Base-by-base conservation (phyloP, 257 asterid genomes). In the Solanum tarijense region DNA sequence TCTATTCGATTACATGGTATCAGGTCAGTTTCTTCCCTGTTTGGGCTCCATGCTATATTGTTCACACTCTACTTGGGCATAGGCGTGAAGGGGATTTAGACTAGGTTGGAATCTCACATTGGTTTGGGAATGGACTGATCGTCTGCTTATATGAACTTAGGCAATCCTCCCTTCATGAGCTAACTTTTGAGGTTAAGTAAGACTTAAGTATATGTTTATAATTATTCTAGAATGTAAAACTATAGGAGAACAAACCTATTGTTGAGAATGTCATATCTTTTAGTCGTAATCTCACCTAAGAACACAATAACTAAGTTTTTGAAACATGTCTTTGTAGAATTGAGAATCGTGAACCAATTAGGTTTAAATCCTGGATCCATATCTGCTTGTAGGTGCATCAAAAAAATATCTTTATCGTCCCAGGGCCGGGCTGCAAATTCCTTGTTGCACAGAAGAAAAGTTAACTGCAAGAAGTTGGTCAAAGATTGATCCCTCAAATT, bases 381-480 rank as follows among this genome's bases (percentile, higher is more conserved):
- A 14, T 8, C 7, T 71, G 39, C 34, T 21, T 92, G 41, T 88
- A 95, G 99, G 98, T 91, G 76, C 94, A 88, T 93, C 98, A 18
- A 89, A 88, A 79, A 94, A 90, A 66, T 96, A 89, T 91, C 89
- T 95, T 29, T 94, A 92, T 89, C 95, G 94, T 81, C 99, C 99
- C 18, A 91, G 98, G 88, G 98, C 97, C 21, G 99, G 98, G 89
- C 86, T 91, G 72, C 89, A 93, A 88, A 93, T 97, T 88, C 98
- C 98, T 18, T 89, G 93, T 79, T 93, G 96, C 88, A 89, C 87
- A 23, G 96, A 93, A 60, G 98, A 93, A 91, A 97, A 93, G 93
- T 91, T 90, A 34, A 88, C 89, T 89, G 68, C 95, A 68, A 96
- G 97, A 88, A 93, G 94, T 72, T 97, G 99, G 99, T 96, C 98